phyloP scores from a whole-genome alignment of 768 basidiomycete genomes.

The Megacollybia marginata region DNA sequence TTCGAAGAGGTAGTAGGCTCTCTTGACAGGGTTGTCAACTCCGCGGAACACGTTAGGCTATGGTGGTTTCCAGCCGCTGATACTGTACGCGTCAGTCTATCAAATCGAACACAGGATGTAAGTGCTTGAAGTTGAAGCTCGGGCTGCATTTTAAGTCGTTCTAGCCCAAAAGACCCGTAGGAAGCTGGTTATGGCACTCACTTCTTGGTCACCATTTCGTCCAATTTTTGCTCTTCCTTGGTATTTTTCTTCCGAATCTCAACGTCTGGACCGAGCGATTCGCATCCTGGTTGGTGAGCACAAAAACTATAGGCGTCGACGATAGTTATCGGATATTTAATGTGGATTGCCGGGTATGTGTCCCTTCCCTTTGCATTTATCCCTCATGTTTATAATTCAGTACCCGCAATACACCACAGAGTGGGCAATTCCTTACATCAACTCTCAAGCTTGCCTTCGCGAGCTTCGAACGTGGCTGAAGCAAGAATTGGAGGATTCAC shows the following conservation, averaged over 20 bases:
- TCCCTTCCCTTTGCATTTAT: neutral
- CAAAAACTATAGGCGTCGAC: constrained; percentile 55
- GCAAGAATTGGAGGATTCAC: constrained; percentile 53
- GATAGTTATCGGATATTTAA: constrained; percentile 85
- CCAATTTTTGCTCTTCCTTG: constrained; percentile 77
- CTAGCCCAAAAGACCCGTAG: constrained; percentile 30
- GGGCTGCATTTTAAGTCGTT: constrained; percentile 4
- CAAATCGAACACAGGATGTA: constrained; percentile 76
- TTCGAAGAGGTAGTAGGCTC: constrained; percentile 58
- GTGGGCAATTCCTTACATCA: constrained; percentile 79
- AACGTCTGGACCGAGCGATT: constrained; percentile 60
- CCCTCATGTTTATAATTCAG: constrained; percentile 29
- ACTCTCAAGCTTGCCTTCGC: constrained; percentile 57
- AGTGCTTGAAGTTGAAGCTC: constrained; percentile 17
- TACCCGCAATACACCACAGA: constrained; percentile 93
- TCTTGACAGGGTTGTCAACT: constrained; percentile 45
- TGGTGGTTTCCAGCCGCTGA: constrained; percentile 93
- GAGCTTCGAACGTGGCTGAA: constrained; percentile 70
- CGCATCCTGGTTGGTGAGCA: constrained; percentile 59
- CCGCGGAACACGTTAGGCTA: constrained; percentile 85
- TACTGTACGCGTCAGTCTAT: constrained; percentile 60
- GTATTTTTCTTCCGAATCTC: constrained; percentile 53
- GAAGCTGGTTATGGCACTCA: constrained; percentile 61
- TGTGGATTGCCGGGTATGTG: constrained; percentile 79
- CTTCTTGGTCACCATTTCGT: constrained; percentile 75